Evolutionary conservation across 331 rosid species (phyloP).

Genomic region (Telfairia occidentalis): DNA sequence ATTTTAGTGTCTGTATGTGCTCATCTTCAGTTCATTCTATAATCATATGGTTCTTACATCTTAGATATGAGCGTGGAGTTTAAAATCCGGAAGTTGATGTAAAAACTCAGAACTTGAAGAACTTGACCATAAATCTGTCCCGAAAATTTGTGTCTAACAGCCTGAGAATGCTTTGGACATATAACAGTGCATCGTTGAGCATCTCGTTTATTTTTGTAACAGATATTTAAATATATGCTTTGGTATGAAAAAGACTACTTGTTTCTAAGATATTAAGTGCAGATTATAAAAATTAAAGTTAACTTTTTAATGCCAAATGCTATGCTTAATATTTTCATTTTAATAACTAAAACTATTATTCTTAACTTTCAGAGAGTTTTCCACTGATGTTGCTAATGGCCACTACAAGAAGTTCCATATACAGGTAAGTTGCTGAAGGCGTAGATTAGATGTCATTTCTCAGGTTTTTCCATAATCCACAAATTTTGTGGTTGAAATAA

Average conservation of each 20-base stretch:
- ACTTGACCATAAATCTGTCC: background rate
- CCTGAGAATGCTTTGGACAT: background rate
- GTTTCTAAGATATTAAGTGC: background rate
- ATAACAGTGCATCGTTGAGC: background rate
- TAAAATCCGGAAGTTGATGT: background rate
- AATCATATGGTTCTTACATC: constrained; percentile 6
- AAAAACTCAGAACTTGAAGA: background rate
- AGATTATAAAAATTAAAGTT: background rate
- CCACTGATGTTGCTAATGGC: constrained; percentile 25
- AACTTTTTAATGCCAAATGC: background rate
- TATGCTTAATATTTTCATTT: background rate
- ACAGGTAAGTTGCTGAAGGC: constrained; percentile 34
- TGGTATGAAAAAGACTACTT: background rate
- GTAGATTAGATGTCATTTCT: background rate
- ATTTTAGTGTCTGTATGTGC: background rate
- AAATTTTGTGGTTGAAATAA: constrained; percentile 12
- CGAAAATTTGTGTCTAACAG: background rate
- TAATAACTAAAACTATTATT: constrained; percentile 5
- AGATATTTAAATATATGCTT: background rate
- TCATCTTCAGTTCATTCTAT: background rate
- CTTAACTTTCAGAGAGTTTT: constrained; percentile 44
- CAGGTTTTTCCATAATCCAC: background rate
- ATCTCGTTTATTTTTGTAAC: background rate
- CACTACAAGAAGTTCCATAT: constrained; percentile 41
- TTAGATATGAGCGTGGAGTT: background rate